Percentiles rank a stretch among this genome's conserved stretches.
phyloP scores from a whole-genome alignment of 2,329 filamentous ascomycete genomes.

The Apiospora phragmitis region DNA sequence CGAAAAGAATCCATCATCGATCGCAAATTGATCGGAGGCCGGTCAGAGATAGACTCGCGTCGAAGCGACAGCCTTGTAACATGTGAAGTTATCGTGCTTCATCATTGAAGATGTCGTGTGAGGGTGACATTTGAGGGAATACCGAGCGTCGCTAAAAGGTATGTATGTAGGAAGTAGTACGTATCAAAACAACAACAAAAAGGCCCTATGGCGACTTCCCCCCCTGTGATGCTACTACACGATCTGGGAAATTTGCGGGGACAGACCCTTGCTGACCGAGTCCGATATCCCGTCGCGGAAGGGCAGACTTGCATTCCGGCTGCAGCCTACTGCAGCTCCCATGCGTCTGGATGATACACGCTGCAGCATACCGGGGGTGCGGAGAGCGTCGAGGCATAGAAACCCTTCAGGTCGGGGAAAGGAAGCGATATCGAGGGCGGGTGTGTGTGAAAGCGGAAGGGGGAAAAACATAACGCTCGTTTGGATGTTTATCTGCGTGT shows the following conservation, averaged over 20 bases:
- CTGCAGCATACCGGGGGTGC: background rate
- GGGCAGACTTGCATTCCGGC: conserved; percentile 3
- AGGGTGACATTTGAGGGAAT: background rate
- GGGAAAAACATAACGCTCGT: background rate
- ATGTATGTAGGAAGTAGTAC: background rate
- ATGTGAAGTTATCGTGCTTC: background rate
- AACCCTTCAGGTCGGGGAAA: background rate
- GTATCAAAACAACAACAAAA: too few relatives aligned
- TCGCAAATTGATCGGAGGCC: background rate
- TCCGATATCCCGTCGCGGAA: conserved; percentile 8
- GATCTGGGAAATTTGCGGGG: background rate
- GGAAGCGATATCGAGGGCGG: background rate
- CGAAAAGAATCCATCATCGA: background rate
- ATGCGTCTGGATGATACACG: background rate
- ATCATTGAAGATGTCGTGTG: background rate
- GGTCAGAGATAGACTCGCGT: background rate
- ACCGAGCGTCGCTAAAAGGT: background rate
- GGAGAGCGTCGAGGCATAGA: background rate
- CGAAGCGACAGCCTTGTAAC: background rate
- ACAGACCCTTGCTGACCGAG: conserved; percentile 6
- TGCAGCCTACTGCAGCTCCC: background rate
- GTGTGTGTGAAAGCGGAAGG: background rate
- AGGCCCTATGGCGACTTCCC: background rate
- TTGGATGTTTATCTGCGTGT: background rate
- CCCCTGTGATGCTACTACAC: background rate